Conservation (phyloP, 768 basidiomycete species). For the Phylloporus rhodoxanthus region DNA sequence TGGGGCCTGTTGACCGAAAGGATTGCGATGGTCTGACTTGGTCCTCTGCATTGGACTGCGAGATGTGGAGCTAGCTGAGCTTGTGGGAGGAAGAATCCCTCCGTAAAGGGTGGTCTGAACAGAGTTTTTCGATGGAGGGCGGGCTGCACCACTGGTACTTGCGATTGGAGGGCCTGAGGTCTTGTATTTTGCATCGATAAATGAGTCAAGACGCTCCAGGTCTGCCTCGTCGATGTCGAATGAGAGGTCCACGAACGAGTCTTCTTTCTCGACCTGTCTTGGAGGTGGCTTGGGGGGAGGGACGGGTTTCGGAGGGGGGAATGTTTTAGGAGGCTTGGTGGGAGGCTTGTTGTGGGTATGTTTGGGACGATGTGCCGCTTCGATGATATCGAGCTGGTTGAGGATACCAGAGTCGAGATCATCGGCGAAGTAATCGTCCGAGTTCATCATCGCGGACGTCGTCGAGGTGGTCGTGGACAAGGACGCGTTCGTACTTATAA, state of each 20-base stretch:
- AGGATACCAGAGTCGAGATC: conserved; percentile 57
- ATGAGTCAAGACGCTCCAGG: conserved; percentile 47
- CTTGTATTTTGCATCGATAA: conserved; percentile 45
- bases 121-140: conserved; percentile 33
- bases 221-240: conserved; percentile 55
- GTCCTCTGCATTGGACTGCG: conserved; percentile 36
- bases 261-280: conserved; percentile 31
- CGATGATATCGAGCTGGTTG: conserved; percentile 62
- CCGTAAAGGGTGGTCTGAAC: conserved; percentile 66
- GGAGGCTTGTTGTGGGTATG: conserved; percentile 1
- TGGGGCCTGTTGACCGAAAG: conserved; percentile 50
- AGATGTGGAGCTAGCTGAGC: conserved; percentile 24
- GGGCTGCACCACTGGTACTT: conserved; percentile 28
- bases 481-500: neutral
- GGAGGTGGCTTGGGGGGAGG: conserved; percentile 16
- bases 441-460: conserved; percentile 49
- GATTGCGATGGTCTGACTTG: conserved; percentile 35
- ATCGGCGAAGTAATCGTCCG: conserved; percentile 69
- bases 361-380: conserved; percentile 46
- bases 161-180: conserved; percentile 37
- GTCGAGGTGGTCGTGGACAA: conserved; percentile 2
- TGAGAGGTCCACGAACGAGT: conserved; percentile 46
- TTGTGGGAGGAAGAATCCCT: conserved; percentile 39
- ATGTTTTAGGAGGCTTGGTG: conserved; percentile 6
- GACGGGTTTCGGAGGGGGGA: conserved; percentile 8